Conservation (phyloP, 345 rosid genomes). For the Gossypium arboreum region DNA sequence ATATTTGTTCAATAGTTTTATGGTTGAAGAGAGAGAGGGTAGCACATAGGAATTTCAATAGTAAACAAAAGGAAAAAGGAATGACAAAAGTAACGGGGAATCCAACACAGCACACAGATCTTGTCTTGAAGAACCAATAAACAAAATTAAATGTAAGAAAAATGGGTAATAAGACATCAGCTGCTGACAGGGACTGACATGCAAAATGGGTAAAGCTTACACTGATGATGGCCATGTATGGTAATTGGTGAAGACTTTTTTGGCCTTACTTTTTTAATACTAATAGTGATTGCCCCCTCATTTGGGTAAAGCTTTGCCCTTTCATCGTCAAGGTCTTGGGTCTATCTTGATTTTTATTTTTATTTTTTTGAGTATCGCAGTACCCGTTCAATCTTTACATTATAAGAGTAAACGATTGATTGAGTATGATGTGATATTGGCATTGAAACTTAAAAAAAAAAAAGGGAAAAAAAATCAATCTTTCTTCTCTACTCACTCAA, state of each 20-base stretch:
- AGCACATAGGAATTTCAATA: neutral
- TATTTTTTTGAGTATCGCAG: neutral
- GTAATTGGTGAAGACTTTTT: neutral
- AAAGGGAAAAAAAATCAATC: neutral
- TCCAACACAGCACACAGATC: neutral
- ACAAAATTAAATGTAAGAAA: neutral
- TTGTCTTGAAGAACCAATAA: neutral
- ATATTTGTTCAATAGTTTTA: neutral
- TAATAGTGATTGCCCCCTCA: neutral
- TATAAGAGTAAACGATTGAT: neutral
- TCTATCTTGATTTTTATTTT: neutral
- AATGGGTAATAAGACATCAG: neutral
- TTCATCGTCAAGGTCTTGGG: neutral
- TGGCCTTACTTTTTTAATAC: neutral
- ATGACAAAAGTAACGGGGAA: neutral
- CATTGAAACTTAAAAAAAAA: neutral
- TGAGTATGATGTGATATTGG: neutral
- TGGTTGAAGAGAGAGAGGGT: neutral
- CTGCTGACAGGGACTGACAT: neutral
- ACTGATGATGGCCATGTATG: neutral
- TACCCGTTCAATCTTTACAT: neutral
- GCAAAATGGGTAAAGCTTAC: neutral
- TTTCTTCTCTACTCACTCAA: neutral
- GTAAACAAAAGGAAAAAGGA: neutral
- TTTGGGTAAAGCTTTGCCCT: neutral